Percentiles rank a stretch among this genome's conserved stretches.
These are phyloP conservation scores for Mycena floridula DNA, from an alignment of 768 basidiomycete species.

Conservation along the genomic window DNA sequence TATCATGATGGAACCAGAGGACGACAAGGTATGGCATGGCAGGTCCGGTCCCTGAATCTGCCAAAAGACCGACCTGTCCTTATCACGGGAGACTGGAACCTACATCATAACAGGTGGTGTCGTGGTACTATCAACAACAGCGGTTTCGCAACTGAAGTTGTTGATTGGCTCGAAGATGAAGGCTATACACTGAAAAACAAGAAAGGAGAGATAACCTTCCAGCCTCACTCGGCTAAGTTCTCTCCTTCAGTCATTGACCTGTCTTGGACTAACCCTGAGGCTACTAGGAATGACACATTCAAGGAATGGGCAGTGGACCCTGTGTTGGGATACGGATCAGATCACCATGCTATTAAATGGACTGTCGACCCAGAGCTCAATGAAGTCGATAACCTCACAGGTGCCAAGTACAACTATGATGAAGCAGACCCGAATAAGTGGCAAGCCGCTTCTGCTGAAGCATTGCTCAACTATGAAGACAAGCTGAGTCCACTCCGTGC, in stretches of 20 bases:
- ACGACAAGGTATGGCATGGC: too few species aligned
- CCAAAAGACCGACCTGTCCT: slow-evolving; percentile 11
- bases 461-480: neutral
- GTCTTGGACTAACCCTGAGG: slow-evolving; percentile 10
- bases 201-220: slow-evolving; percentile 14
- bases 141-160: slow-evolving; percentile 5
- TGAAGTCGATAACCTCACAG: slow-evolving; percentile 12
- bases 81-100: slow-evolving; percentile 20
- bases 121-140: neutral
- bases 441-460: slow-evolving; percentile 6
- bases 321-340: slow-evolving; percentile 10
- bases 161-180: slow-evolving; percentile 11
- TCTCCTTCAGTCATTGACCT: slow-evolving; percentile 14
- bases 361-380: slow-evolving; percentile 8
- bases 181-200: slow-evolving; percentile 11
- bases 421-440: slow-evolving; percentile 12
- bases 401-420: slow-evolving; percentile 12
- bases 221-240: slow-evolving; percentile 1
- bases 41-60: too few species aligned
- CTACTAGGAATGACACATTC: slow-evolving; percentile 4
- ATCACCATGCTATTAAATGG: slow-evolving; percentile 15
- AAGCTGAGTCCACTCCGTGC: neutral
- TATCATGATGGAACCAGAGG: too few species aligned
- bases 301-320: slow-evolving; percentile 15
- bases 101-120: slow-evolving; percentile 16